Evolutionary conservation across 2,329 filamentous ascomycete species (phyloP).

Genomic region (Calonectria pseudoreteaudii): DNA sequence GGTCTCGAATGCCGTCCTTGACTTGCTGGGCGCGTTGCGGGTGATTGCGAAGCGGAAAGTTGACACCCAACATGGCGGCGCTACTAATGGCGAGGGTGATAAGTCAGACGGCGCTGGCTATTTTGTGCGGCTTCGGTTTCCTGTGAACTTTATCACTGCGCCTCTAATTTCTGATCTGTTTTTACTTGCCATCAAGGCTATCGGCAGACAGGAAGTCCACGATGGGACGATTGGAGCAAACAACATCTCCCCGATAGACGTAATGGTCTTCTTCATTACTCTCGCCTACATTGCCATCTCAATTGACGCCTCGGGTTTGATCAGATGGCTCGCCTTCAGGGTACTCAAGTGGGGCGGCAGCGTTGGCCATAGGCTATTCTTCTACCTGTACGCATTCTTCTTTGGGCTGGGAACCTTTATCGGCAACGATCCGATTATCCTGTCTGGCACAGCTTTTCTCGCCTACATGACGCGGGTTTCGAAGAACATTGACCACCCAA

Average conservation of each 20-base stretch:
- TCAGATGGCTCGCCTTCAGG: constrained; percentile 77
- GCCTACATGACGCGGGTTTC: constrained; percentile 83
- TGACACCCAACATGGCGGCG: constrained; percentile 33
- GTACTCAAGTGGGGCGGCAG: constrained; percentile 76
- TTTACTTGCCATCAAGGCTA: constrained; percentile 75
- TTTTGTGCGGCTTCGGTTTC: constrained; percentile 67
- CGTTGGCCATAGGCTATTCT: constrained; percentile 75
- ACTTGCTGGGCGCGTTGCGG: constrained; percentile 52
- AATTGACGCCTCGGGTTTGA: constrained; percentile 80
- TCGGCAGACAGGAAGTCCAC: constrained; percentile 74
- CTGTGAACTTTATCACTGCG: constrained; percentile 78
- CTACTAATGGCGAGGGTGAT: constrained; percentile 21
- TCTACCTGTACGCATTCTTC: constrained; percentile 81
- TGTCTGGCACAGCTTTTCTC: constrained; percentile 80
- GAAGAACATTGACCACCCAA: constrained; percentile 76
- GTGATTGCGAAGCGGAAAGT: constrained; percentile 61
- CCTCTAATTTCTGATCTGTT: constrained; percentile 79
- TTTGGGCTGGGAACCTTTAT: constrained; percentile 75
- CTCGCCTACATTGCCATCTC: constrained; percentile 83
- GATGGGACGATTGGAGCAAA: constrained; percentile 75
- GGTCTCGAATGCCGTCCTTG: constrained; percentile 58
- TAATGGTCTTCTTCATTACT: constrained; percentile 81
- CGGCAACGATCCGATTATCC: constrained; percentile 80
- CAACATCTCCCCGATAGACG: constrained; percentile 76
- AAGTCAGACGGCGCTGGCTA: neutral